These are phyloP conservation scores for Hypoxylon fuscum DNA, from an alignment of 495 filamentous ascomycete species.

Conservation along the genomic window DNA sequence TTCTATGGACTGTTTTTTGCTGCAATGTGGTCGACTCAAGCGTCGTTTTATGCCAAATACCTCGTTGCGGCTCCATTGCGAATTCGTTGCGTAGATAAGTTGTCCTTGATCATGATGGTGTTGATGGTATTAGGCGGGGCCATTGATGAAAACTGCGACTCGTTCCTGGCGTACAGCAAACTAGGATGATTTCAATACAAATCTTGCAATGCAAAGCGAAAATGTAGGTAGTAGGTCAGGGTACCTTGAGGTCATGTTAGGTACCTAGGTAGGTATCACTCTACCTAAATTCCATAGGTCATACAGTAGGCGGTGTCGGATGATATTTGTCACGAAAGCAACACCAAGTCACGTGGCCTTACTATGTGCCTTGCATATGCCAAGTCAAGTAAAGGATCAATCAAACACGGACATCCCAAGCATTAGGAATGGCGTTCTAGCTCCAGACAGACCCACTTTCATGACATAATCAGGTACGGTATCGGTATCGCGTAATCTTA, in stretches of 20 bases:
- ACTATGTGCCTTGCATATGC: conserved; percentile 32
- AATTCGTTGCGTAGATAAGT: too few species aligned
- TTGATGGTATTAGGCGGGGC: too few species aligned
- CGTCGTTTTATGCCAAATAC: conserved; percentile 41
- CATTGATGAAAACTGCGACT: not conserved
- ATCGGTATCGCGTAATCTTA: conserved; percentile 38
- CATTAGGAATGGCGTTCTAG: conserved; percentile 36
- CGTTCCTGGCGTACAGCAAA: not conserved
- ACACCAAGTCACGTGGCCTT: conserved; percentile 32
- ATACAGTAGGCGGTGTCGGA: not conserved
- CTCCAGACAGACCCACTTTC: conserved; percentile 25
- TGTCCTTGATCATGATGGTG: too few species aligned
- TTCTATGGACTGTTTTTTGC: conserved; percentile 31
- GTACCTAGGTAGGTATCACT: too few species aligned
- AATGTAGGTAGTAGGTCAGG: not conserved
- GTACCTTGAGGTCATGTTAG: too few species aligned
- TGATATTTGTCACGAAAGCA: conserved; percentile 32
- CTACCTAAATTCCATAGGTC: too few species aligned
- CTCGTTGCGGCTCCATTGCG: conserved; percentile 38
- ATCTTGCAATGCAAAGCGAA: conserved; percentile 1
- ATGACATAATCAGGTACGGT: conserved; percentile 41
- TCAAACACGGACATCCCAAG: conserved; percentile 19
- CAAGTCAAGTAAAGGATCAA: conserved; percentile 32
- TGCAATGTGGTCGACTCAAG: conserved; percentile 37
- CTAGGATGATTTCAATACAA: not conserved